Evolutionary conservation across 371 early-diverging fungal genomes (phyloP), one percentile per base, ranked within the genome.

Genomic region (Rhizopus stolonifer): DNA sequence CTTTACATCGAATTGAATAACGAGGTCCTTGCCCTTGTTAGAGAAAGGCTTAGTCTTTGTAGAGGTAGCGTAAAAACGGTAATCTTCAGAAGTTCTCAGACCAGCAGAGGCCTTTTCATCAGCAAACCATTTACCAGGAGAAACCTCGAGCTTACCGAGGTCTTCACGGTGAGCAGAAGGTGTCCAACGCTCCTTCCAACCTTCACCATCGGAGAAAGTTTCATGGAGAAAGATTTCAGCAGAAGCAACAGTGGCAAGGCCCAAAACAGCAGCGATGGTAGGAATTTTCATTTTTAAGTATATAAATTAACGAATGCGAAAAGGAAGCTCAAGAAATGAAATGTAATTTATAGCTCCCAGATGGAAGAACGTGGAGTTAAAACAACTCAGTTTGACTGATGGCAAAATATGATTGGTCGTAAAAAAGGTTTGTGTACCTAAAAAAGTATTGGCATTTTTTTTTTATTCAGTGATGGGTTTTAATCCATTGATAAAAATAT

Each of bases 1-100:
- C 84, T 97, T 96, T 63, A 96, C 94, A 67, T 95, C 93, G 69
- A 92, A 95, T 79, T 97, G 97, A 52, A 95, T 74, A 33, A 98
- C 92, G 47, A 95, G 71, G 61, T 88, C 77, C 66, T 89, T 91
- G 67, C 68, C 86, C 64, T 83, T 80, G 80, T 86, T 89, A 70
- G 80, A 79, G 67, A 90, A 88, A 46, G 82, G 76, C 55, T 84
- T 77, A 55, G 92, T 67, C 56, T 86, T 81, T 24, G 92, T 82
- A 10, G 94, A 83, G 56, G 89, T 72, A 44, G 89, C 87, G 72
- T 95, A 96, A 85, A 91, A 93, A 45, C 86, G 82, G 52, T 89
- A 88, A 49, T 95, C 92, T 64, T 93, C 80, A 40, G 82, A 57
- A 5, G 94, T 91, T 68, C 89, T 80, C 46, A 96, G 79, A 55